These are phyloP conservation scores for Moricandia moricandioides DNA, from an alignment of 345 rosid genomes.

Conservation along the genomic window DNA sequence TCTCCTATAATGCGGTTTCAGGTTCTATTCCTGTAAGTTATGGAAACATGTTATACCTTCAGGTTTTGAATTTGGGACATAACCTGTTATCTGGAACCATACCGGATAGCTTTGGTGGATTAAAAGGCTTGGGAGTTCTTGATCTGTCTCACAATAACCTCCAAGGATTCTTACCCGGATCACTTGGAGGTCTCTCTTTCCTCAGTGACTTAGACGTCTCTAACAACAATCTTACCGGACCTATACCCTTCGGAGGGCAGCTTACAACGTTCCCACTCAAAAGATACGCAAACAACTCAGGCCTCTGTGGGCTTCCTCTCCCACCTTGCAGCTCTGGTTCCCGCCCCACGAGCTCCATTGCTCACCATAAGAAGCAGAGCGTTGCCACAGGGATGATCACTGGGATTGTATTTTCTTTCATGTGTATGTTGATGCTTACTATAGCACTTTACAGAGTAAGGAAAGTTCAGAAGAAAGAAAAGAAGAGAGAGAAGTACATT, in stretches of 20 bases:
- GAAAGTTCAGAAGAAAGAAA: conserved; percentile 62
- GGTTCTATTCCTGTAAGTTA: conserved; percentile 67
- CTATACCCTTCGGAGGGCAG: conserved; percentile 78
- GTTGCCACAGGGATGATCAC: conserved; percentile 61
- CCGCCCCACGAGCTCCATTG: conserved; percentile 32
- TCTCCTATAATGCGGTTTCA: conserved; percentile 69
- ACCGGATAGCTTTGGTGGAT: conserved; percentile 71
- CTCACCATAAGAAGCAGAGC: conserved; percentile 51
- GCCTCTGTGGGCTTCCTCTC: conserved; percentile 87
- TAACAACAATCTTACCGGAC: conserved; percentile 66
- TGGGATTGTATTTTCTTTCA: conserved; percentile 69
- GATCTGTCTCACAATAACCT: conserved; percentile 73
- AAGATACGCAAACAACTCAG: conserved; percentile 66
- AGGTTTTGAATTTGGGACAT: conserved; percentile 91
- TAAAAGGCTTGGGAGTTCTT: conserved; percentile 76
- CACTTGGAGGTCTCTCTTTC: conserved; percentile 54
- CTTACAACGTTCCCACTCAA: conserved; percentile 57
- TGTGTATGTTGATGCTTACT: conserved; percentile 63
- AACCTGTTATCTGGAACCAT: conserved; percentile 62
- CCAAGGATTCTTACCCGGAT: conserved; percentile 63
- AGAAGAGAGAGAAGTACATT: conserved; percentile 58
- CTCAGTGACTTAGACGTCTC: conserved; percentile 72
- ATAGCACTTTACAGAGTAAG: conserved; percentile 42
- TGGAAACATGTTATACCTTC: conserved; percentile 67
- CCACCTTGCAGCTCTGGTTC: conserved; percentile 43